Base-by-base conservation (phyloP, 352 stramenopile species). In the Phytophthora ramorum region DNA sequence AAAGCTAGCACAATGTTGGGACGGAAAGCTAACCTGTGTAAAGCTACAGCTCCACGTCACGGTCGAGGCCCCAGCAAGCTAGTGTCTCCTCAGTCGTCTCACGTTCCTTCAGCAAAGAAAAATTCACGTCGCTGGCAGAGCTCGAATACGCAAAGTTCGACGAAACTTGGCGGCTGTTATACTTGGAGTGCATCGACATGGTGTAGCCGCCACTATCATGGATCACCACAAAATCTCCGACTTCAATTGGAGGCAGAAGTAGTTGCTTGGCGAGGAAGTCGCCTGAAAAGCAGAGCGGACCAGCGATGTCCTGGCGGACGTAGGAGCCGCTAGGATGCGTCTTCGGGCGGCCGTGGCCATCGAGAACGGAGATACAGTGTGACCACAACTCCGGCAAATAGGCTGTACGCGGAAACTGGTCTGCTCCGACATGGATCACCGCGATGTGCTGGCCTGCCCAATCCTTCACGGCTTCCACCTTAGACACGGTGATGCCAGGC, bases 201-300 rank as follows among this genome's bases (percentile, higher is more conserved):
- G 89, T 96, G 75, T 97, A 97, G 41, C 80, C 91, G 20, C 91
- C 92, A 38, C 83, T 90, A 63, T 98, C 92, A 47, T 95, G 83
- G 50, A 98, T 83, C 30, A 97, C 88, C 44, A 94, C 63, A 16
- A 84, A 79, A 67, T 97, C 87, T 8, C 85, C 85, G 24, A 85
- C 75, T 44, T 90, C 45, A 53, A 95, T 90, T n/a, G 76, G 78
- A 24, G 87, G 89, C 28, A 95, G 50, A 37, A 88, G 66, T 28
- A 89, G 63, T 47, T 94, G 79, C 63, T 89, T 89, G 28, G 81
- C 89, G 10, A 98, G 60, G 48, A 98, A 90, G 60, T 98, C 94
- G 3, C 93, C 94, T 9, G 89, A 93, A 54, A 98, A 98, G 66
- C 94, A 98, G 8, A 98, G 81, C 19, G 94, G 94, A 0, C 94